Evolutionary conservation across 129 eudicot species (phyloP).

Genomic region (Deinandra increscens): DNA sequence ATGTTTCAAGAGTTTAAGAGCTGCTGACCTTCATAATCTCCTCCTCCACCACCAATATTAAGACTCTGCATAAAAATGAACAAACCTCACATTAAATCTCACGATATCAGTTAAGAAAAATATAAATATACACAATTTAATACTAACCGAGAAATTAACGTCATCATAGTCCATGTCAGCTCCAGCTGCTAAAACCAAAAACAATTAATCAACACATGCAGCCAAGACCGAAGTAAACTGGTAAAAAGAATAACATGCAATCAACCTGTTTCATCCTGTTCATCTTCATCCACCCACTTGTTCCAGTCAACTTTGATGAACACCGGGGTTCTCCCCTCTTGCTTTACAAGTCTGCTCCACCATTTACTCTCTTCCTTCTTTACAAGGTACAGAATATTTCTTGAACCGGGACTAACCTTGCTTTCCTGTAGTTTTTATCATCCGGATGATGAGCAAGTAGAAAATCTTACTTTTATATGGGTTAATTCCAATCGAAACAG

Average conservation of each 20-base stretch:
- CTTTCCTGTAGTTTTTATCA: conserved; percentile 53
- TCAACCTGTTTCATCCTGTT: conserved; percentile 49
- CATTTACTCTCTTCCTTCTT: conserved; percentile 76
- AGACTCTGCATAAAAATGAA: conserved; percentile 44
- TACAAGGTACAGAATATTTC: conserved; percentile 52
- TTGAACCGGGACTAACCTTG: conserved; percentile 52
- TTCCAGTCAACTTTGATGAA: conserved; percentile 85
- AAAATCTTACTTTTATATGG: not conserved
- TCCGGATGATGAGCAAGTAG: not conserved
- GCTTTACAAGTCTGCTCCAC: conserved; percentile 73
- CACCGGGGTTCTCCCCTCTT: conserved; percentile 63
- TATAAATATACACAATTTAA: not conserved
- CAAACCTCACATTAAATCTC: conserved; percentile 2
- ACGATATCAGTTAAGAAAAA: not conserved
- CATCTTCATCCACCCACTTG: conserved; percentile 92
- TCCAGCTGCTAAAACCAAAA: conserved; percentile 41
- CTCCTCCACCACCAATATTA: conserved; percentile 52
- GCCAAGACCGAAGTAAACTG: not conserved
- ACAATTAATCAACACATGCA: not conserved
- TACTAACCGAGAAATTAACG: conserved; percentile 67
- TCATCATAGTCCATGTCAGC: conserved; percentile 60
- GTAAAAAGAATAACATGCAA: not conserved
- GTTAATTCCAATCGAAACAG: not conserved
- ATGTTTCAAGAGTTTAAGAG: not conserved
- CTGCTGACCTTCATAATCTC: conserved; percentile 51